A percentile compares a stretch with the other conserved stretches of the same genome.
Conservation (phyloP, 2,329 filamentous ascomycete genomes). For the Fusarium sp. region DNA sequence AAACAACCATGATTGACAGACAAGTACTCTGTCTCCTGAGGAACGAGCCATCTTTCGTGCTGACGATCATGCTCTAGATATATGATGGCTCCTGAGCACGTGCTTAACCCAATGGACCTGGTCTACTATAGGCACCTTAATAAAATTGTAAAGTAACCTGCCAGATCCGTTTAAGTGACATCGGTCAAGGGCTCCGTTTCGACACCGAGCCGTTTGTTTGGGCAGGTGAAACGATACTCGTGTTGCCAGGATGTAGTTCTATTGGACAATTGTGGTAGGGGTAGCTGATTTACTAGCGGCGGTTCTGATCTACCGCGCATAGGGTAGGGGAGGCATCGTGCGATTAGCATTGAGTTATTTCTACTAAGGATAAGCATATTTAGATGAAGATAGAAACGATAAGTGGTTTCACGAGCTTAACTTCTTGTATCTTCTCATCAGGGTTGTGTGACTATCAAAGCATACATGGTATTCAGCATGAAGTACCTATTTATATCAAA, state of each 20-base stretch:
- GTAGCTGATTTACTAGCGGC: constrained; percentile 18
- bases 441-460: not conserved
- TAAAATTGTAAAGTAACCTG: constrained; percentile 18
- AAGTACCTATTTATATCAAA: not conserved
- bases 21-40: constrained; percentile 14
- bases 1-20: constrained; percentile 37
- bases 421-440: not conserved
- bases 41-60: constrained; percentile 2
- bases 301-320: constrained; percentile 23
- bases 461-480: not conserved
- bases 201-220: constrained; percentile 23
- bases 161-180: constrained; percentile 13
- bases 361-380: not conserved
- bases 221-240: constrained; percentile 23
- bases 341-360: not conserved
- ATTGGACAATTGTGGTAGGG: constrained; percentile 30
- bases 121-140: constrained; percentile 6
- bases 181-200: constrained; percentile 10
- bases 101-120: constrained; percentile 20
- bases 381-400: not conserved
- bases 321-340: not conserved
- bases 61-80: constrained; percentile 13
- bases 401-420: not conserved
- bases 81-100: constrained; percentile 24
- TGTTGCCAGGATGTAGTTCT: constrained; percentile 32